Conservation (phyloP, 2,329 filamentous ascomycete species). For the Leptographium lundbergii region DNA sequence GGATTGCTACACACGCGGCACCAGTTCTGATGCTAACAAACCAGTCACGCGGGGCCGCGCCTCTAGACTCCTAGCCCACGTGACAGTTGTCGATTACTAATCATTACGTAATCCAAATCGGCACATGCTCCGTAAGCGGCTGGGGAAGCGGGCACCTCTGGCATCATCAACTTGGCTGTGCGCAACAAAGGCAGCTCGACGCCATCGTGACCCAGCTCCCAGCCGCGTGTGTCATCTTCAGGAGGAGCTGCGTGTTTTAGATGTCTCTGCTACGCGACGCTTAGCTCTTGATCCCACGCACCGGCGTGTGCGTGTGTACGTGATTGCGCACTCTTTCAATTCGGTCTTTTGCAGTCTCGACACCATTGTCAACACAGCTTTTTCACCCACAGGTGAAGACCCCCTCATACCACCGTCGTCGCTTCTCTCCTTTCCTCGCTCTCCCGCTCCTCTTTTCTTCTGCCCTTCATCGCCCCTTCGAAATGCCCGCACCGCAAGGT, state of each 20-base stretch:
- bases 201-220: neutral
- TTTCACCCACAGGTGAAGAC: neutral
- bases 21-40: neutral
- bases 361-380: neutral
- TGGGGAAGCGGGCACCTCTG: neutral
- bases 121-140: neutral
- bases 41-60: no score
- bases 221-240: neutral
- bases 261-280: neutral
- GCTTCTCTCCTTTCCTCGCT: neutral
- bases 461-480: neutral
- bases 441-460: neutral
- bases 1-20: no score
- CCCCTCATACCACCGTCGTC: no score
- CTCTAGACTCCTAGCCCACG: no score
- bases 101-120: neutral
- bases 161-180: neutral
- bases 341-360: neutral
- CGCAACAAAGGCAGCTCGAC: neutral
- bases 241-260: neutral
- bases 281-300: neutral
- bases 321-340: neutral
- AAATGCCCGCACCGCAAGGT: conserved; percentile 28
- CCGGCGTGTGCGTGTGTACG: neutral
- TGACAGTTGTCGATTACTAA: neutral